A percentile compares a stretch with the other conserved stretches of the same genome.
phyloP scores from a whole-genome alignment of 805 yeast genomes.

The Lipomyces lipofer region DNA sequence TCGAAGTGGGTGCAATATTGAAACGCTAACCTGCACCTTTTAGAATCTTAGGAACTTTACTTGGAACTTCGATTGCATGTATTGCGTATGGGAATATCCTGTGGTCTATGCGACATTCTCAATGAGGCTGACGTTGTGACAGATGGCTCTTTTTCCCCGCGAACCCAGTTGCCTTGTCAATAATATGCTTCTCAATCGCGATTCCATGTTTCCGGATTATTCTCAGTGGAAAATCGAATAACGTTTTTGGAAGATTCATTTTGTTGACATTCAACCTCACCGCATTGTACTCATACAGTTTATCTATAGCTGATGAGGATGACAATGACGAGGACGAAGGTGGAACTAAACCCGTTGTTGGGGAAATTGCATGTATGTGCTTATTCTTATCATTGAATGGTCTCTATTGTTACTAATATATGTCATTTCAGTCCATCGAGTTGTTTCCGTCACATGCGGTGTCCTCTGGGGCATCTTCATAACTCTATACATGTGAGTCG shows the following conservation, averaged over 20 bases:
- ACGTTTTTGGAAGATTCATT: conserved; percentile 52
- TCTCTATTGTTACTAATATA: background rate
- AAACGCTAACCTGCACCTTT: too few species aligned
- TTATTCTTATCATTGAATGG: background rate
- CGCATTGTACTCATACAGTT: conserved; percentile 70
- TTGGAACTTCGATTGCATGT: conserved; percentile 68
- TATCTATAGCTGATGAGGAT: conserved; percentile 55
- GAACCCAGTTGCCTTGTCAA: conserved; percentile 54
- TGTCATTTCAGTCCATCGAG: conserved; percentile 56
- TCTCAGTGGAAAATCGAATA: conserved; percentile 56
- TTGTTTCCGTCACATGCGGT: conserved; percentile 69
- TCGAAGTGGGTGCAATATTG: too few species aligned
- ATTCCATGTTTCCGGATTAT: conserved; percentile 53
- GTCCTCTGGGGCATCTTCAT: conserved; percentile 73
- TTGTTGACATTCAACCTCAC: conserved; percentile 76
- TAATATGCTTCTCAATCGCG: conserved; percentile 46
- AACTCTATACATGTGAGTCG: conserved; percentile 45
- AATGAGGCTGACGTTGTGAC: too few species aligned
- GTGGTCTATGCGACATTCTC: too few species aligned
- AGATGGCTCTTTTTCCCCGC: conserved; percentile 61
- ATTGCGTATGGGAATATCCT: conserved; percentile 42
- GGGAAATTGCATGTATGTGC: conserved; percentile 59
- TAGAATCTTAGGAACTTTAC: conserved; percentile 64
- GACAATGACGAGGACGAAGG: conserved; percentile 66
- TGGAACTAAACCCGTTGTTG: conserved; percentile 65